These are phyloP conservation scores for Knufia petricola DNA, from an alignment of 2,329 filamentous ascomycete species.

Conservation along the genomic window DNA sequence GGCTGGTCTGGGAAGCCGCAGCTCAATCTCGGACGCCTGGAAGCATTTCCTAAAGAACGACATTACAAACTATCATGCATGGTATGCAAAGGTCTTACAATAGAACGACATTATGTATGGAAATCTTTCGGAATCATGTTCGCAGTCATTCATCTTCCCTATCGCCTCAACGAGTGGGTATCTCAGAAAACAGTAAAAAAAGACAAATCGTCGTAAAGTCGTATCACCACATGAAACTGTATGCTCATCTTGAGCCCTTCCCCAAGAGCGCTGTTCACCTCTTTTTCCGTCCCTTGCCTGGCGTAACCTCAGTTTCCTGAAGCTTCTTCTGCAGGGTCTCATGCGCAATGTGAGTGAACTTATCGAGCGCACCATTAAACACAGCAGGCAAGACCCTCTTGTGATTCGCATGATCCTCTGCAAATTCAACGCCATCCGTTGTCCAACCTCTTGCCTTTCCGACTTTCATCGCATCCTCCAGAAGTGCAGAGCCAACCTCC, in stretches of 20 bases:
- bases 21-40: neutral
- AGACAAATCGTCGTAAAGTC: constrained; percentile 1
- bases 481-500: constrained; percentile 62
- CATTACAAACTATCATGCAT: too few relatives aligned
- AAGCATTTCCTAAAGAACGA: too few relatives aligned
- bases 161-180: constrained; percentile 2
- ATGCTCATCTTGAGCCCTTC: neutral
- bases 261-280: neutral
- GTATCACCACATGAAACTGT: neutral
- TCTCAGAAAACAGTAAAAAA: neutral
- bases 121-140: too few relatives aligned
- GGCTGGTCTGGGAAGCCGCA: neutral
- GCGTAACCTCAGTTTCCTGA: constrained; percentile 6
- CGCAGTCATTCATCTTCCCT: neutral
- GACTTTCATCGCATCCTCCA: constrained; percentile 61
- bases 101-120: too few relatives aligned
- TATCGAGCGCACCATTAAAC: constrained; percentile 54
- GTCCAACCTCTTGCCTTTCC: constrained; percentile 60
- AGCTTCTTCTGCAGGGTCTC: constrained; percentile 28
- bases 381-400: constrained; percentile 49
- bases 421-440: constrained; percentile 61
- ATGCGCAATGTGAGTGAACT: constrained; percentile 48
- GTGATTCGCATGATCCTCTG: constrained; percentile 67
- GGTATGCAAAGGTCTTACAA: too few relatives aligned
- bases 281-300: constrained; percentile 2